These are phyloP conservation scores for Flaveria trinervia DNA, from an alignment of 129 eudicot species.

Conservation along the genomic window DNA sequence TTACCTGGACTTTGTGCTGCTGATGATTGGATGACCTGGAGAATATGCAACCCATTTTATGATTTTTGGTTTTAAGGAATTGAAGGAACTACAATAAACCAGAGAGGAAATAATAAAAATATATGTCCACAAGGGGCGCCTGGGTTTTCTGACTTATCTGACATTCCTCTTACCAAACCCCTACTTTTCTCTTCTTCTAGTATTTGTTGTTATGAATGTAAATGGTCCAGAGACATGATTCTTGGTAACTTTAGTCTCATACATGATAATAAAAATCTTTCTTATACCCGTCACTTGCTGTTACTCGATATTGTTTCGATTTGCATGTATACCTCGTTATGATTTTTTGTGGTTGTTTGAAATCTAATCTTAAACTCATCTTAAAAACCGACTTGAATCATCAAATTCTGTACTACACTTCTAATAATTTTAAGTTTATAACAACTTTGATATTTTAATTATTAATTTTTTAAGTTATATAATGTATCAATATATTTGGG, in stretches of 20 bases:
- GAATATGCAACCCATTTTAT: constrained; percentile 29
- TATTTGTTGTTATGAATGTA: neutral
- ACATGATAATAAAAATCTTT: too few relatives aligned
- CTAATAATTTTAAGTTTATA: too few relatives aligned
- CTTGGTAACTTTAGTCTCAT: too few relatives aligned
- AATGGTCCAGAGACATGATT: too few relatives aligned
- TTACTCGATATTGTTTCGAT: neutral
- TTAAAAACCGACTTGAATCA: too few relatives aligned
- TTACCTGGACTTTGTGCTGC: neutral
- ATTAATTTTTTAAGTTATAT: too few relatives aligned
- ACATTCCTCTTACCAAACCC: constrained; percentile 15
- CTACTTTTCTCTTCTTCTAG: neutral
- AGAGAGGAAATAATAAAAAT: neutral
- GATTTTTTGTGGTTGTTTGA: too few relatives aligned
- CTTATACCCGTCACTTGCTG: neutral
- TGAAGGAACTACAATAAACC: too few relatives aligned
- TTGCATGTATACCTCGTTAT: neutral
- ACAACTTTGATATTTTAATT: too few relatives aligned
- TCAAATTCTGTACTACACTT: too few relatives aligned
- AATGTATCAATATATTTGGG: too few relatives aligned
- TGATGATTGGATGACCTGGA: constrained; percentile 23
- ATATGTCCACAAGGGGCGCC: constrained; percentile 14
- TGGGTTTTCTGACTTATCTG: constrained; percentile 20
- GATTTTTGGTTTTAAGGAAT: neutral
- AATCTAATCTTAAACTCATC: too few relatives aligned